phyloP scores from a whole-genome alignment of 192 early-diverging fungal genomes.

The Backusella circina region DNA sequence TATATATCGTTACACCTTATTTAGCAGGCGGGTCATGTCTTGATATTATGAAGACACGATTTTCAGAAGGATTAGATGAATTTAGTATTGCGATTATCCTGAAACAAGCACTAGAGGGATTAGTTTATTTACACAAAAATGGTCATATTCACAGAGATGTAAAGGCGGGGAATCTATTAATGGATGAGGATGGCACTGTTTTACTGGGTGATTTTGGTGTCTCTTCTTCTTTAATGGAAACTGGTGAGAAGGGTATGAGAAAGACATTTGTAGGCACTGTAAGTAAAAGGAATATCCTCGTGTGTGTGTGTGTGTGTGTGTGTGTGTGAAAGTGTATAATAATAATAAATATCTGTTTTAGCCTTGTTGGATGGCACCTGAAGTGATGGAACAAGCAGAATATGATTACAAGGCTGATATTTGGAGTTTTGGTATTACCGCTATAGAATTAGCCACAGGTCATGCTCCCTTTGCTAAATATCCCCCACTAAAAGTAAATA shows the following conservation, averaged over 20 bases:
- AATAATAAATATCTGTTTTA: conserved; percentile 1
- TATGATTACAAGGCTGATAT: conserved; percentile 92
- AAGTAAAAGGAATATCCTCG: no score
- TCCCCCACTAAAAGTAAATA: conserved; percentile 71
- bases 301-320: not conserved
- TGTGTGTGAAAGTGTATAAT: not conserved
- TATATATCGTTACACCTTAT: conserved; percentile 84
- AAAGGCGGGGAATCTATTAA: conserved; percentile 66
- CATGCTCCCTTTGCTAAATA: conserved; percentile 88
- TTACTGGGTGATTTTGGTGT: conserved; percentile 70
- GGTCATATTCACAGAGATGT: conserved; percentile 72
- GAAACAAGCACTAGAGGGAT: conserved; percentile 67
- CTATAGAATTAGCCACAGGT: conserved; percentile 85
- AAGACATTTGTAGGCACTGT: conserved; percentile 75
- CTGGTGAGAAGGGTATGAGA: conserved; percentile 55
- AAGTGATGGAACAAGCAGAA: conserved; percentile 88
- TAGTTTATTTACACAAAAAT: conserved; percentile 63
- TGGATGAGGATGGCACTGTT: conserved; percentile 64
- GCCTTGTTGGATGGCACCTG: conserved; percentile 69
- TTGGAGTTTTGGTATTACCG: conserved; percentile 90
- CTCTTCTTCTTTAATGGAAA: conserved; percentile 62
- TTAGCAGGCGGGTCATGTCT: conserved; percentile 69
- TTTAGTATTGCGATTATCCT: conserved; percentile 75
- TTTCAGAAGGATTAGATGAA: conserved; percentile 83
- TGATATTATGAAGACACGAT: conserved; percentile 86